These are phyloP conservation scores for Cladosporium sp. DNA, from an alignment of 2,329 filamentous ascomycete genomes.

Conservation along the genomic window DNA sequence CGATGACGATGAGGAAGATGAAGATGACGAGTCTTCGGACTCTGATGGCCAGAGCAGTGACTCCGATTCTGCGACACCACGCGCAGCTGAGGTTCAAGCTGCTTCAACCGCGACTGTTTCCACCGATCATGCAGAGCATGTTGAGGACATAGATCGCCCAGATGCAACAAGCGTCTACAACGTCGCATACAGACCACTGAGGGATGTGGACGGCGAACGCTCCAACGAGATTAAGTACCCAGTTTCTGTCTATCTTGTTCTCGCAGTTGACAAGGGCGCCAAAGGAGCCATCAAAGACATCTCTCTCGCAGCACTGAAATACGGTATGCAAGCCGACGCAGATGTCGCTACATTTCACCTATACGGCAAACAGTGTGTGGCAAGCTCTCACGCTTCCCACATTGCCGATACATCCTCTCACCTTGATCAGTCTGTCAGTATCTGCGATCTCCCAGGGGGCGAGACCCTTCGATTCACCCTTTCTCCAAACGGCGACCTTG, in stretches of 20 bases:
- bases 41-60: background rate
- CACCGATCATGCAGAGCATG: slow-evolving; percentile 10
- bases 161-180: background rate
- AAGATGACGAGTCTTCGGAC: slow-evolving; percentile 3
- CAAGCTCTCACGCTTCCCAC: slow-evolving; percentile 3
- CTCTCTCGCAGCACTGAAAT: background rate
- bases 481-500: slow-evolving; percentile 19
- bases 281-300: slow-evolving; percentile 15
- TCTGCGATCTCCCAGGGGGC: slow-evolving; percentile 14
- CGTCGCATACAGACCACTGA: background rate
- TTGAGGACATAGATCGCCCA: background rate
- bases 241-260: slow-evolving; percentile 7
- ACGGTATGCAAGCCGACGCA: background rate
- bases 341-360: slow-evolving; percentile 18
- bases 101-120: background rate
- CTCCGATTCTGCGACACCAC: background rate
- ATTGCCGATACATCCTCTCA: background rate
- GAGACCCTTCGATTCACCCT: slow-evolving; percentile 10
- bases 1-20: slow-evolving; percentile 13
- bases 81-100: background rate
- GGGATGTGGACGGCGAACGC: background rate
- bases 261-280: slow-evolving; percentile 13
- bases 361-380: slow-evolving; percentile 17
- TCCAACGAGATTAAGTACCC: background rate
- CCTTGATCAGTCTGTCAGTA: background rate